phyloP scores from a whole-genome alignment of 2,329 filamentous ascomycete species.

The Penicillium capsulatum region DNA sequence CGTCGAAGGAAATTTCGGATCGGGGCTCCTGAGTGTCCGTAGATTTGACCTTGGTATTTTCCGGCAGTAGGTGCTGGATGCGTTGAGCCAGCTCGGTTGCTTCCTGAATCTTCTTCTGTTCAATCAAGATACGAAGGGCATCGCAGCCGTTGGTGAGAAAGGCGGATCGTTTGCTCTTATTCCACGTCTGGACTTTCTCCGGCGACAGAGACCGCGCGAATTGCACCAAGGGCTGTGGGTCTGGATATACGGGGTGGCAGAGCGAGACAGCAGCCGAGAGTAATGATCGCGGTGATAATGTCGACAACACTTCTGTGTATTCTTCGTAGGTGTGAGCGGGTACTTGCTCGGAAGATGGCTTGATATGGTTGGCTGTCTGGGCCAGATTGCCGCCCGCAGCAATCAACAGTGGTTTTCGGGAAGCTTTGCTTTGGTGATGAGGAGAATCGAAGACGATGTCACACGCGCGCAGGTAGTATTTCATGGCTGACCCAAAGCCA shows the following conservation, averaged over 20 bases:
- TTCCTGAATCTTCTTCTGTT: constrained; percentile 28
- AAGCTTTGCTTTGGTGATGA: constrained; percentile 6
- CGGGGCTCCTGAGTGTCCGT: not conserved
- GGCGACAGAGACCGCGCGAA: constrained; percentile 25
- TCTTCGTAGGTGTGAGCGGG: constrained; percentile 31
- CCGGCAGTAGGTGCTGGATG: constrained; percentile 31
- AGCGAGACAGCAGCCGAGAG: constrained; percentile 30
- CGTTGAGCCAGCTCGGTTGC: constrained; percentile 29
- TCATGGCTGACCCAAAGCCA: constrained; percentile 31
- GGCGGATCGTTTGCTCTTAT: constrained; percentile 22
- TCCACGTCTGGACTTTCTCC: constrained; percentile 17
- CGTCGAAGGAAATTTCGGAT: too few relatives aligned
- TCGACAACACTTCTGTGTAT: constrained; percentile 25
- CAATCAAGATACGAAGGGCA: constrained; percentile 36
- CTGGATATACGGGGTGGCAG: constrained; percentile 38
- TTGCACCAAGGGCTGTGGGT: constrained; percentile 29
- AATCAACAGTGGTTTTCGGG: constrained; percentile 21
- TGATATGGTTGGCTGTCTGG: constrained; percentile 23
- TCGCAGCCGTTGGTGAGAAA: constrained; percentile 36
- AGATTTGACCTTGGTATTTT: constrained; percentile 8
- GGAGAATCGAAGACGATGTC: constrained; percentile 18
- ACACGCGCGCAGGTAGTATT: constrained; percentile 28
- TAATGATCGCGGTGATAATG: constrained; percentile 20
- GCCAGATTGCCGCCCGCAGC: constrained; percentile 25
- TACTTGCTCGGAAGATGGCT: constrained; percentile 24